These are phyloP conservation scores for Clarireedia homoeocarpa DNA, from an alignment of 2,329 filamentous ascomycete species.

Conservation along the genomic window DNA sequence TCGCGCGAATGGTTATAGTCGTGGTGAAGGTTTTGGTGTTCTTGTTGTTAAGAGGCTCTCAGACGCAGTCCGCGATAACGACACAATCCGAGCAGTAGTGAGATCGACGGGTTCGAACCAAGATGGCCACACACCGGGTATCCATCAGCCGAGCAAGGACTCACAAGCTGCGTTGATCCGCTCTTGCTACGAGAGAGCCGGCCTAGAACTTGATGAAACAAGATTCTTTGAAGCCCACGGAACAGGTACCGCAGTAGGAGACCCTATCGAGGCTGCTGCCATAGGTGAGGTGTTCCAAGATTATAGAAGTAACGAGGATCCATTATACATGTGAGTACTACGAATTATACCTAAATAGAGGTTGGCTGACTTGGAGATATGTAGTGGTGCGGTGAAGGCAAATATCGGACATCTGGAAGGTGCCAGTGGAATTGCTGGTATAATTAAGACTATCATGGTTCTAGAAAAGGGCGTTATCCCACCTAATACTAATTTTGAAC, in stretches of 20 bases:
- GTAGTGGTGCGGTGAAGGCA: slow-evolving; percentile 21
- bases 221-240: slow-evolving; percentile 14
- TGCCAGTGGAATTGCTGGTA: slow-evolving; percentile 23
- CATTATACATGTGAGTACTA: neutral
- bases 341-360: neutral
- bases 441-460: slow-evolving; percentile 25
- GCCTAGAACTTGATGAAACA: slow-evolving; percentile 2
- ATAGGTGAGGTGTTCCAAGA: neutral
- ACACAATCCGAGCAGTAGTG: slow-evolving; percentile 49
- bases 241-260: slow-evolving; percentile 1
- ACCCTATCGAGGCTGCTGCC: neutral
- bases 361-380: neutral
- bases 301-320: neutral
- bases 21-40: slow-evolving; percentile 52
- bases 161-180: slow-evolving; percentile 31
- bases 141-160: slow-evolving; percentile 43
- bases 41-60: slow-evolving; percentile 50
- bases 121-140: slow-evolving; percentile 47
- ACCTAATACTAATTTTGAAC: slow-evolving; percentile 27
- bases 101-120: slow-evolving; percentile 42
- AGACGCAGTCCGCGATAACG: slow-evolving; percentile 49
- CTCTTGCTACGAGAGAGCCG: slow-evolving; percentile 5
- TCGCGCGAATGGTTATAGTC: slow-evolving; percentile 53
- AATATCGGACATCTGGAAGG: slow-evolving; percentile 24
- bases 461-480: slow-evolving; percentile 25